A percentile compares a stretch with the other conserved stretches of the same genome.
Evolutionary conservation across 2,329 filamentous ascomycete genomes (phyloP).

Genomic region (Plectosphaerella sp.): DNA sequence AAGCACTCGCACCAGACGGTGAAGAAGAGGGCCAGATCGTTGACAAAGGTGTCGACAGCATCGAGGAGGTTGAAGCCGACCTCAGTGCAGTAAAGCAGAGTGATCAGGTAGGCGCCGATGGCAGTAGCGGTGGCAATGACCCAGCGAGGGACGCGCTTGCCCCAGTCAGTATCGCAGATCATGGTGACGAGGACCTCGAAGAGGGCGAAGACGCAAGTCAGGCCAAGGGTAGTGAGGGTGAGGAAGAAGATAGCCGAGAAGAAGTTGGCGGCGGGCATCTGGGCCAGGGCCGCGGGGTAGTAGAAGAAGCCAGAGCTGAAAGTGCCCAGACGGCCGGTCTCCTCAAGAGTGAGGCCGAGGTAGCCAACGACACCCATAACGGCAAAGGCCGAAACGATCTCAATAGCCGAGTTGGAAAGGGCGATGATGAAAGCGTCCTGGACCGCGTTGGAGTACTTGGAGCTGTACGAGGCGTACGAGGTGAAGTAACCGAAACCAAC

Average conservation of each 20-base stretch:
- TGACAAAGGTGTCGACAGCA: conserved; percentile 48
- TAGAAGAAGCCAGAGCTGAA: conserved; percentile 52
- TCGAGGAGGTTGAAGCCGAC: conserved; percentile 49
- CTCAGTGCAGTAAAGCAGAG: conserved; percentile 48
- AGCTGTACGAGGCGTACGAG: conserved; percentile 51
- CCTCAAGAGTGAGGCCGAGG: conserved; percentile 23
- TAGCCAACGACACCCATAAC: conserved; percentile 48
- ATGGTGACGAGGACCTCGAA: conserved; percentile 46
- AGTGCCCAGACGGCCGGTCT: conserved; percentile 33
- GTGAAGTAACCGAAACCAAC: conserved; percentile 55
- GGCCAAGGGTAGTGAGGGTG: conserved; percentile 47
- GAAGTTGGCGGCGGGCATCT: conserved; percentile 52
- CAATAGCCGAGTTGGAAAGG: conserved; percentile 47
- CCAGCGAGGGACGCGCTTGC: conserved; percentile 34
- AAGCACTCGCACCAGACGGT: conserved; percentile 46
- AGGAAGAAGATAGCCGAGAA: conserved; percentile 51
- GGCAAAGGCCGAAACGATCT: conserved; percentile 37
- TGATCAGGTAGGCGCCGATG: conserved; percentile 41
- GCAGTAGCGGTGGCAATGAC: conserved; percentile 38
- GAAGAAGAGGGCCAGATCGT: conserved; percentile 46
- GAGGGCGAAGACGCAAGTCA: conserved; percentile 49
- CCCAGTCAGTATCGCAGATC: conserved; percentile 36
- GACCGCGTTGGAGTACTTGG: conserved; percentile 46
- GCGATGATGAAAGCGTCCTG: conserved; percentile 51
- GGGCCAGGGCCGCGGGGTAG: conserved; percentile 43